Conservation (phyloP, 192 early-diverging fungal species). For the Gamsiella multidivaricata region DNA sequence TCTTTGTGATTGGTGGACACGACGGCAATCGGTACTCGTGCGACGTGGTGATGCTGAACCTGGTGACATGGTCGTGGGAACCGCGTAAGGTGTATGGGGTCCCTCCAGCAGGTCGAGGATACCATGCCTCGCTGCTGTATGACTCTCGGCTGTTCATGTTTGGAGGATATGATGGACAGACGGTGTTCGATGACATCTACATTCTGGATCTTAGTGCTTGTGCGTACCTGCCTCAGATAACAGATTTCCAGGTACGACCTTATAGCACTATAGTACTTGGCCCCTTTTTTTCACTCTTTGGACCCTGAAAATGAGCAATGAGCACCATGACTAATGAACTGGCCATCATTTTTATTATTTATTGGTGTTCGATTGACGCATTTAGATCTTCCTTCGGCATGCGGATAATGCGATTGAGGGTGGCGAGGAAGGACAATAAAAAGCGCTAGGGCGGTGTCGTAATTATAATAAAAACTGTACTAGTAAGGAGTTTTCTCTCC, state of each 20-base stretch:
- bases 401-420: no score
- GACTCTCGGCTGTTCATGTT: conserved; percentile 87
- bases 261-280: no score
- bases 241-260: conserved; percentile 67
- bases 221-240: conserved; percentile 91
- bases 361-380: no score
- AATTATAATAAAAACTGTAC: no score
- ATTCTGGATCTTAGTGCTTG: conserved; percentile 83
- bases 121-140: conserved; percentile 81
- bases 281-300: no score
- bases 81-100: conserved; percentile 74
- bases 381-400: no score
- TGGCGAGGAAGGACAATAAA: no score
- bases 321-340: no score
- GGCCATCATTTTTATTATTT: no score
- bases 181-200: conserved; percentile 86
- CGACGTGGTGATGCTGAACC: conserved; percentile 84
- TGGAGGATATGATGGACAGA: conserved; percentile 87
- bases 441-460: no score
- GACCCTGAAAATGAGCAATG: no score
- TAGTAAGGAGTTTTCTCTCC: no score
- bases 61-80: conserved; percentile 91
- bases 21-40: conserved; percentile 84
- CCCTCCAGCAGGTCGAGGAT: conserved; percentile 76
- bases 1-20: conserved; percentile 90